phyloP scores from a whole-genome alignment of 345 rosid species.

The Rhodomyrtus tomentosa region DNA sequence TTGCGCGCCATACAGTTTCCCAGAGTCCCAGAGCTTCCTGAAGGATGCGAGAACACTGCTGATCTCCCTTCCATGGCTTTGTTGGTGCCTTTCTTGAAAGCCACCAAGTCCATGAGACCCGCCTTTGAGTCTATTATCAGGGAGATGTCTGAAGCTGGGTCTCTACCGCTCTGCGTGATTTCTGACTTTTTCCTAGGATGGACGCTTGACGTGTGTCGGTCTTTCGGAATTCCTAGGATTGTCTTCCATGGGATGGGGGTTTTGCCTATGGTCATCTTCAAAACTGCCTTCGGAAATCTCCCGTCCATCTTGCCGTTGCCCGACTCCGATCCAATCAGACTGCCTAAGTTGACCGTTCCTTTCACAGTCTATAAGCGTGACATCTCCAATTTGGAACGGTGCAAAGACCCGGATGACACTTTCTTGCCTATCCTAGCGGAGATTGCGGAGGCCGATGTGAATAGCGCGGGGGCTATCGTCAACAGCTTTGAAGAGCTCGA shows the following conservation, averaged over 20 bases:
- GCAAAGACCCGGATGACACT: neutral
- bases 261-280: constrained; percentile 5
- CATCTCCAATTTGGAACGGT: neutral
- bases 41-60: constrained; percentile 11
- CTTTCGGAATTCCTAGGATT: constrained; percentile 13
- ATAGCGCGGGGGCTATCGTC: constrained; percentile 9
- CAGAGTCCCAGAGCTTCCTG: constrained; percentile 2
- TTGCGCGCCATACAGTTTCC: neutral
- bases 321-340: neutral
- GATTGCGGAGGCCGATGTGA: neutral
- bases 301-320: neutral
- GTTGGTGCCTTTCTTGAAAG: constrained; percentile 5
- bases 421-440: neutral
- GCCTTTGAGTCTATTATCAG: constrained; percentile 12
- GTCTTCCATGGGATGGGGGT: constrained; percentile 12
- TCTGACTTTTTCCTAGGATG: constrained; percentile 15
- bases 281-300: neutral
- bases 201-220: constrained; percentile 2
- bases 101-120: constrained; percentile 3
- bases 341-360: neutral
- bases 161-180: constrained; percentile 8
- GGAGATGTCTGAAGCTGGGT: neutral
- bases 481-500: constrained; percentile 23
- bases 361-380: constrained; percentile 6
- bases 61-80: constrained; percentile 12